These are phyloP conservation scores for Geosmithia morbida DNA, from an alignment of 2,329 filamentous ascomycete genomes.

Conservation along the genomic window DNA sequence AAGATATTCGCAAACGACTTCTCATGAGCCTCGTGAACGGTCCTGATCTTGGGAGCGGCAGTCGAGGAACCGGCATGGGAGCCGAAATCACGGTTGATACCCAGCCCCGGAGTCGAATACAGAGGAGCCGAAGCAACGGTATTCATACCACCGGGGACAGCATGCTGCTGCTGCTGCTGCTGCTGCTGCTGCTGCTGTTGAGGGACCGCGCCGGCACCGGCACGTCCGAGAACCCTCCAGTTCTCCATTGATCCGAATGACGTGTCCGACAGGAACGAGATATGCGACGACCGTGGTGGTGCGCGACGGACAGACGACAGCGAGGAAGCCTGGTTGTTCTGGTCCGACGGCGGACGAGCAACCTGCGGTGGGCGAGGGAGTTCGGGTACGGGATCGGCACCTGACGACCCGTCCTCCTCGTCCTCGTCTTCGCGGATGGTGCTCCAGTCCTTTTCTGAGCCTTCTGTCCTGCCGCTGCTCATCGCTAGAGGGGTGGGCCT, in stretches of 20 bases:
- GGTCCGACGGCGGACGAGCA: constrained; percentile 9
- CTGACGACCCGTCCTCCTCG: background rate
- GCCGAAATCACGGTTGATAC: no score
- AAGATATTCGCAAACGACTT: background rate
- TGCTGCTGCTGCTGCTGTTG: no score
- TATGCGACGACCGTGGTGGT: background rate
- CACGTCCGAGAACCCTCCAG: constrained; percentile 9
- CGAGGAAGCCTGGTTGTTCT: constrained; percentile 6
- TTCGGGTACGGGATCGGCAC: constrained; percentile 1
- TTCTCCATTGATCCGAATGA: constrained; percentile 22
- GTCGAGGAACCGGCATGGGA: background rate
- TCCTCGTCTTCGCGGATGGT: constrained; percentile 1
- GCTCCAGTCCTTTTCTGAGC: constrained; percentile 3
- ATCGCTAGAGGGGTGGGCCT: background rate
- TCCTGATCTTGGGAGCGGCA: background rate
- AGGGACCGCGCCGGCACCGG: no score
- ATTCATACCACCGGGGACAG: no score
- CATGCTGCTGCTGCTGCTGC: no score
- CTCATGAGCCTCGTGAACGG: background rate
- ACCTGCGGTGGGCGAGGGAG: constrained; percentile 8
- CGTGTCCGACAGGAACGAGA: constrained; percentile 9
- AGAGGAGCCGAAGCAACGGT: no score
- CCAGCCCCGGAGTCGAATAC: no score
- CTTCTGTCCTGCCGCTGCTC: constrained; percentile 3
- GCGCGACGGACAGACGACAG: no score